phyloP scores from a whole-genome alignment of 441 rosid species.

The Croton laevigatus region DNA sequence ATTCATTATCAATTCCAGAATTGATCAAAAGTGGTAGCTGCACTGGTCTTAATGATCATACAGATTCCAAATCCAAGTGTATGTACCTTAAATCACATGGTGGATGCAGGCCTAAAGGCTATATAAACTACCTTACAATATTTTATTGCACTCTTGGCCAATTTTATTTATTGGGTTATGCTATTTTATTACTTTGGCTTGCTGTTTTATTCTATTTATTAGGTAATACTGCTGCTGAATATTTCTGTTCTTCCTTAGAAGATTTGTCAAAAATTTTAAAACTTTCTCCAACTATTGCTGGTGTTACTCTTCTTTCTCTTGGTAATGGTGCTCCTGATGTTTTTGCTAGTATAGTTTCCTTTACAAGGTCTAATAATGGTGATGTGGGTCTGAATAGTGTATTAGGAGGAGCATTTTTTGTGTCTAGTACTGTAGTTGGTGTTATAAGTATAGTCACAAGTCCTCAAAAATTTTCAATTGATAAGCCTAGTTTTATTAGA shows the following conservation, averaged over 20 bases:
- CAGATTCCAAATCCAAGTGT: conserved; percentile 52
- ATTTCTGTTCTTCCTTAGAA: conserved; percentile 82
- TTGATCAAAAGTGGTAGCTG: conserved; percentile 26
- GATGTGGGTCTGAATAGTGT: conserved; percentile 74
- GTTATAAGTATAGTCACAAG: conserved; percentile 50
- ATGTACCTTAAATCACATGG: conserved; percentile 43
- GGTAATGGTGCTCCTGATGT: conserved; percentile 93
- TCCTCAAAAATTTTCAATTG: conserved; percentile 43
- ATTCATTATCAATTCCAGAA: conserved; percentile 16
- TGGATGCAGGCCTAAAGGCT: conserved; percentile 72
- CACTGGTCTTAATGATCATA: conserved; percentile 34
- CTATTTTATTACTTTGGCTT: conserved; percentile 56
- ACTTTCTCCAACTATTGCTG: conserved; percentile 82
- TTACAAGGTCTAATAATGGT: conserved; percentile 62
- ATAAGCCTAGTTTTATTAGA: conserved; percentile 64
- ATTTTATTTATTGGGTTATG: conserved; percentile 50
- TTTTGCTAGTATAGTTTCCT: conserved; percentile 76
- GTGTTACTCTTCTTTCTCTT: conserved; percentile 82
- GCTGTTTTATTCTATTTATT: conserved; percentile 66
- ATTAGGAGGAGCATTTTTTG: conserved; percentile 82
- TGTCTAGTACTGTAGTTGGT: conserved; percentile 82
- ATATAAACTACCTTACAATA: conserved; percentile 73
- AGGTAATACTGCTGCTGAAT: conserved; percentile 80
- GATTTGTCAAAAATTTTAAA: conserved; percentile 64
- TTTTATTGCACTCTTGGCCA: conserved; percentile 66